Base-by-base conservation (phyloP, 2,329 filamentous ascomycete genomes). In the Hypoxylon sp. region DNA sequence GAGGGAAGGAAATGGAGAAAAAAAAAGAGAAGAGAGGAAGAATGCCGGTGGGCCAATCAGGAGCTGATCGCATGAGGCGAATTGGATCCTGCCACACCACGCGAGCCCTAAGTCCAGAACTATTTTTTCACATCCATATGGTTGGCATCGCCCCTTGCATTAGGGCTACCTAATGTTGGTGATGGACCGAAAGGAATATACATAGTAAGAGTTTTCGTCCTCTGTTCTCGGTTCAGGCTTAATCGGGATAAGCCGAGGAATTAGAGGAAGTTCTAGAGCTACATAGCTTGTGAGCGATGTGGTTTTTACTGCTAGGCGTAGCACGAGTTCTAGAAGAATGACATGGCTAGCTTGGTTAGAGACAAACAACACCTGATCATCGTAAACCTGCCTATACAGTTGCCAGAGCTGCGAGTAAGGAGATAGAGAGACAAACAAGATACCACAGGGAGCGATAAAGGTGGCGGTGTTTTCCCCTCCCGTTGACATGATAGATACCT, bases 21-120 rank as follows among this genome's bases (percentile, higher is more conserved):
- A 23, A 45, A 34, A n/a, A 46, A 61, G 6, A 62, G 21, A 41
- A 10, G 46, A 55, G 45, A 13, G 36, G 36, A 41, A 41, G 36
- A 41, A 48, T n/a, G 32, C 52, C 38, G 41, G 58, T 3, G 38
- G 41, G 32, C 65, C 62, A 70, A 61, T 64, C 55, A 68, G 36
- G 32, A 56, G 38, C 25, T 49, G 65, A 68, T 62, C 65, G 65
- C 62, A 63, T 57, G 57, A 70, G 60, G 56, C 68, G 68, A 70
- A 68, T 70, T 70, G 65, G 55, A 60, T 55, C 62, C 58, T 70
- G 68, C 65, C 68, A 70, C 62, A 70, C 68, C 56, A 65, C 61
- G 21, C 25, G 52, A 57, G 25, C 36, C 36, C 46, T 38, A 34
- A 53, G 10, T 23, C 28, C 9, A 41, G 25, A 60, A 30, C 51